A percentile compares a stretch with the other conserved stretches of the same genome.
These are phyloP conservation scores for Pythium plurisporium DNA, from an alignment of 352 stramenopile species.

Conservation along the genomic window DNA sequence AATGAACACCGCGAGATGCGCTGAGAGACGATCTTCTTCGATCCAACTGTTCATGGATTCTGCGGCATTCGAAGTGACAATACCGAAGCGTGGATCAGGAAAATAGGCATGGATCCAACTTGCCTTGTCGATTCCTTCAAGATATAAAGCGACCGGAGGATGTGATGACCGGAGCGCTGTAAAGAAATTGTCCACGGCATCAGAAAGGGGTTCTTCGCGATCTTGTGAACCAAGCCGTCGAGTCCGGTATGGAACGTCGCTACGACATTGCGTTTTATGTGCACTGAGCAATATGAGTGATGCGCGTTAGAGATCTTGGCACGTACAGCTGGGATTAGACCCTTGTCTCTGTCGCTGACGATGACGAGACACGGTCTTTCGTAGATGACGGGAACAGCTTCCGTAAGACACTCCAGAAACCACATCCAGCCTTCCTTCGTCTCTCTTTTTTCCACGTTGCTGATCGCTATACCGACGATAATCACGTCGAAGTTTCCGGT, in stretches of 20 bases:
- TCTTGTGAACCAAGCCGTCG: background rate
- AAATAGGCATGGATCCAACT: background rate
- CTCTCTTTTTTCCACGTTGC: background rate
- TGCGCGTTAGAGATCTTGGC: background rate
- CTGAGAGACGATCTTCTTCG: background rate
- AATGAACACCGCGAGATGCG: background rate
- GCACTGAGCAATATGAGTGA: constrained; percentile 7
- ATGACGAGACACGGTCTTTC: background rate
- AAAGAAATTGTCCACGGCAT: no score
- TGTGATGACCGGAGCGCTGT: background rate
- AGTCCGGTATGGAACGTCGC: background rate
- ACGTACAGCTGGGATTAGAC: background rate
- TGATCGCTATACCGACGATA: background rate
- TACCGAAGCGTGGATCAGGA: constrained; percentile 1
- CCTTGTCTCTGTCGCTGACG: constrained; percentile 7
- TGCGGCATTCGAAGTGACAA: constrained; percentile 6
- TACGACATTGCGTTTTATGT: constrained; percentile 11
- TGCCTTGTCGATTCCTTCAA: background rate
- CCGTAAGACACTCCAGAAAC: background rate
- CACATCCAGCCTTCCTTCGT: constrained; percentile 5
- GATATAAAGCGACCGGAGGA: background rate
- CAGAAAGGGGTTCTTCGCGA: background rate
- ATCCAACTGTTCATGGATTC: constrained; percentile 14
- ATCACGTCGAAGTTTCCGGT: background rate
- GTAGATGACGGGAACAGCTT: background rate